A percentile compares a stretch with the other conserved stretches of the same genome.
These are phyloP conservation scores for Calocybe gambosa DNA, from an alignment of 1,284 basidiomycete species.

Conservation along the genomic window DNA sequence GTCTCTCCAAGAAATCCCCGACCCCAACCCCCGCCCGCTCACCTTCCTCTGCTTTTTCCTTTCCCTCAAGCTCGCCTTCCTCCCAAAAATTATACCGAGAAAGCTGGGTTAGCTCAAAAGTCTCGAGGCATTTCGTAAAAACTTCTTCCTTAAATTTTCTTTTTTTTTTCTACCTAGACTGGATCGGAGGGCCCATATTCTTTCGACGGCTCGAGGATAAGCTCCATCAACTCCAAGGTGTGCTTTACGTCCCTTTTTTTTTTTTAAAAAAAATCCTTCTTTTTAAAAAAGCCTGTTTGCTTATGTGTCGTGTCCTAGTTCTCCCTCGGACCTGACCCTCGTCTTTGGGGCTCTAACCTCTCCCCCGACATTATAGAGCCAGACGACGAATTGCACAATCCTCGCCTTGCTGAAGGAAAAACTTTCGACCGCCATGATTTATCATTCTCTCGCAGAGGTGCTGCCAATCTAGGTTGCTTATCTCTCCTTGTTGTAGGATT, in stretches of 20 bases:
- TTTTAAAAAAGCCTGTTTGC: constrained; percentile 1
- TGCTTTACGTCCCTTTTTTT: constrained; percentile 1
- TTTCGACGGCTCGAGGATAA: constrained; percentile 29
- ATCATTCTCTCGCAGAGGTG: constrained; percentile 42
- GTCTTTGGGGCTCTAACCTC: constrained; percentile 45
- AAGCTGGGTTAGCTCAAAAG: constrained; percentile 27
- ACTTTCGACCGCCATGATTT: constrained; percentile 25
- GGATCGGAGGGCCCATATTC: constrained; percentile 36
- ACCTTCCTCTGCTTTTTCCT: constrained; percentile 6
- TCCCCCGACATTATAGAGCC: constrained; percentile 42
- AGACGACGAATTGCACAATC: constrained; percentile 55
- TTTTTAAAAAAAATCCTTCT: constrained; percentile 5
- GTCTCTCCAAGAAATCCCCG: constrained; percentile 17
- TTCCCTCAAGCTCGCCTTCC: constrained; percentile 10
- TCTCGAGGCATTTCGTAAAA: background rate
- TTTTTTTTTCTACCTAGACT: constrained; percentile 19
- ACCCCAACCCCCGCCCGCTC: constrained; percentile 18
- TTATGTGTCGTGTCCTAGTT: constrained; percentile 29
- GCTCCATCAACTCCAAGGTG: constrained; percentile 35
- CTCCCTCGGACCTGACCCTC: constrained; percentile 46
- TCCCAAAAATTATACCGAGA: constrained; percentile 30
- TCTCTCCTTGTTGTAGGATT: constrained; percentile 41
- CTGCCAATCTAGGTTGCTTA: constrained; percentile 64
- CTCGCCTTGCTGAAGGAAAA: constrained; percentile 27
- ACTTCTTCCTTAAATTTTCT: background rate